Evolutionary conservation across 108 stramenopile species (phyloP), one percentile per base, ranked within the genome.

Genomic region (Aurantiochytrium sp.): DNA sequence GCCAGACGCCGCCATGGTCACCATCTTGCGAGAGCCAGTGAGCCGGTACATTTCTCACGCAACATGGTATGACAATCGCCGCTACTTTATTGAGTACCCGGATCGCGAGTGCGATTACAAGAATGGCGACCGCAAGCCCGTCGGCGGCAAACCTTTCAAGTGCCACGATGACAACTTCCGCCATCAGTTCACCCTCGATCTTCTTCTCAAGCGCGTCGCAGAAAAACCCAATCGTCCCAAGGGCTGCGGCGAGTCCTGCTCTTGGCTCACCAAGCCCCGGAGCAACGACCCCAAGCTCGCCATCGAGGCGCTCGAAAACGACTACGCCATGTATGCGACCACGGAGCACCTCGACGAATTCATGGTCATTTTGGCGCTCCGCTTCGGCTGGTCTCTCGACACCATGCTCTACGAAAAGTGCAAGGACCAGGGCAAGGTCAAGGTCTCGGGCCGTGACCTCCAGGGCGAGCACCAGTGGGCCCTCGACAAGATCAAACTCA

Each of bases 351-450:
- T 65, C 59, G 59, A 65, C 24, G 59, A 65, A 0, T 65, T 65
- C 24, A 30, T 65, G 32, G 59, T 65, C 34, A 65, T 65, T 1
- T 19, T 65, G 27, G 59, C 59, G 59, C 59, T 65, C 19, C 59
- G 59, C 34, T 65, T 65, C 19, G 59, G 59, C 24, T 65, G 59
- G 59, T 65, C 59, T 24, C 59, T 65, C 2, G 59, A 65, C 59
- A 65, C 59, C 0, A 65, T 65, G 59, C 27, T 65, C 34, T 65
- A 65, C 34, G 59, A 65, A 34, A 65, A 65, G 59, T 65, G 59
- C 59, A 65, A 65, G 59, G 59, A 65, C 19, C 59, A 65, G 59
- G 59, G 59, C 59, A 65, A 4, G 34, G 59, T 65, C 59, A 65
- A 65, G 24, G 24, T 65, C 27, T 65, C 59, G 27, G 22, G 24